Evolutionary conservation across 2,329 filamentous ascomycete genomes (phyloP).

Genomic region (Colletotrichum filicis): DNA sequence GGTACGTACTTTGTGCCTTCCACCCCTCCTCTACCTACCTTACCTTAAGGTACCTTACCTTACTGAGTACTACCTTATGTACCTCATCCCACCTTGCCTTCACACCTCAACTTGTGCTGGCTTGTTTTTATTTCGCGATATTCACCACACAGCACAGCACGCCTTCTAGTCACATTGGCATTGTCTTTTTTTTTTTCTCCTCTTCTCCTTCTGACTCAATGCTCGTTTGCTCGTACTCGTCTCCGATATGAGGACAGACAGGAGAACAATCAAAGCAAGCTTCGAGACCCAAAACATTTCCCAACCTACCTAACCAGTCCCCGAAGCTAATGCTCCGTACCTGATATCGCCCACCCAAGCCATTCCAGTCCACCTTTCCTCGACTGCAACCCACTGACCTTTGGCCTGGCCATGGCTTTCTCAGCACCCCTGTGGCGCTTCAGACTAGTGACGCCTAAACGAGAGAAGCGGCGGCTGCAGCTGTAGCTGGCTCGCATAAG

Average conservation of each 20-base stretch:
- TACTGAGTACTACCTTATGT: too few relatives aligned
- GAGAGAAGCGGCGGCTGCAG: constrained; percentile 15
- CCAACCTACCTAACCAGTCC: not conserved
- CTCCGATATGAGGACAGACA: not conserved
- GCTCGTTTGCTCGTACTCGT: constrained; percentile 16
- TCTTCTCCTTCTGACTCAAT: not conserved
- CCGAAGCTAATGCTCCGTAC: not conserved
- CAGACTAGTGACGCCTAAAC: constrained; percentile 29
- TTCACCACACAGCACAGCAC: not conserved
- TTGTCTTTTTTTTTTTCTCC: not conserved
- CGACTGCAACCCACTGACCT: constrained; percentile 20
- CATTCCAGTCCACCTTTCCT: constrained; percentile 15
- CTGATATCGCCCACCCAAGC: constrained; percentile 2
- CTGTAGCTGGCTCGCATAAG: constrained; percentile 10
- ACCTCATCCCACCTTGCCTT: not conserved
- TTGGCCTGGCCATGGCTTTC: constrained; percentile 29
- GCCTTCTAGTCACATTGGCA: not conserved
- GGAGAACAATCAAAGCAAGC: not conserved
- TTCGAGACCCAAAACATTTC: constrained; percentile 4
- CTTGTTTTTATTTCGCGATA: not conserved
- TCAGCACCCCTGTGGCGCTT: constrained; percentile 31
- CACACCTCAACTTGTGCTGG: not conserved
- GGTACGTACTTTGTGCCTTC: not conserved
- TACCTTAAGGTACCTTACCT: too few relatives aligned
- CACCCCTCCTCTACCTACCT: not conserved